Evolutionary conservation across 2,329 filamentous ascomycete genomes (phyloP), one percentile per base, ranked within the genome.

Genomic region (Xylaria digitata): DNA sequence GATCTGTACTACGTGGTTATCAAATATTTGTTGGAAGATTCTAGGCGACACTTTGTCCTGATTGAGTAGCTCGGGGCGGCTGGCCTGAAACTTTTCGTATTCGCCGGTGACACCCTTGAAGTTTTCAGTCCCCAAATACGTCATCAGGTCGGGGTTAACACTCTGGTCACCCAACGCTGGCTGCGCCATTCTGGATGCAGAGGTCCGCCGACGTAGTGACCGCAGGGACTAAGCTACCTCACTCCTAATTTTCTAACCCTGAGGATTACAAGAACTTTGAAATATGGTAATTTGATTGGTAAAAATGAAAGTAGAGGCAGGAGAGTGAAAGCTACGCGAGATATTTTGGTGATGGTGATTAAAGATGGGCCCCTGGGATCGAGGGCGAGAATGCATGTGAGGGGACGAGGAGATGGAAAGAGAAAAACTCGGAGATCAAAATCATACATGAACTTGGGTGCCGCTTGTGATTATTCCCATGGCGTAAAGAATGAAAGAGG

Each of bases 101-200:
- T 5, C 4, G 2, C 15, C 37, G 11, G 13, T 15, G 13, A 15
- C 5, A 13, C 13, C 13, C 37, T 40, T 40, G 37, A 5, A 13
- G 37, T 9, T 11, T 13, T 8, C 11, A 40, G 11, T 40, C 37
- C 9, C 37, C 11, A 40, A 15, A 23, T 66, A 54, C 17, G 52
- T 8, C 11, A 68, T 21, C 19, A 50, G 55, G 11, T 32, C 15
- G 13, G 50, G 34, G 17, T 37, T 21, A 1, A 55, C 17, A 5
- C 49, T 11, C 3, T 2, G 8, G 8, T 49, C n/a, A 26, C 26
- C 46, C 32, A n/a, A n/a, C n/a, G n/a, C n/a, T n/a, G n/a, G n/a
- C n/a, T n/a, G n/a, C n/a, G 48, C 65, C 65, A 70, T 70, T 23
- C n/a, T 67, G 34, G 61, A 40, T 17, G 37, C 46, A 54, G 53